A percentile compares a stretch with the other conserved stretches of the same genome.
phyloP scores from a whole-genome alignment of 805 yeast genomes.

The Huiozyma naganishii region DNA sequence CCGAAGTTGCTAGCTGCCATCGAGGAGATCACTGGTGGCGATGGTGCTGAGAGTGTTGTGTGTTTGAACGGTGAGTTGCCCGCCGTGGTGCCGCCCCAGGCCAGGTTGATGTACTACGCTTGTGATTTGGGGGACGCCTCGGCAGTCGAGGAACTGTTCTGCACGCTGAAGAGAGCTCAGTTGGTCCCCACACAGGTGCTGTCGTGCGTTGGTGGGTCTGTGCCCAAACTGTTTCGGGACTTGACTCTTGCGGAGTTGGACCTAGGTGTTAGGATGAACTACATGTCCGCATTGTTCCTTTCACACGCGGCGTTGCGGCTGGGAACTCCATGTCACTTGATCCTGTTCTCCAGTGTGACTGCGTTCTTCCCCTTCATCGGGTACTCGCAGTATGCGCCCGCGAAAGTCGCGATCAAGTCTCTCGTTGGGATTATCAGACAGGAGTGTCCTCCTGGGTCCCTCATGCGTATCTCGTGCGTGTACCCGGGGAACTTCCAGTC shows the following conservation, averaged over 20 bases:
- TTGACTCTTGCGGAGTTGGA: conserved; percentile 46
- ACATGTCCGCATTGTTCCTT: conserved; percentile 59
- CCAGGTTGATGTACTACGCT: conserved; percentile 34
- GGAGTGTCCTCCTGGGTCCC: conserved; percentile 51
- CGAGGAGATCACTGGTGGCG: conserved; percentile 27
- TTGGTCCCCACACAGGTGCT: conserved; percentile 58
- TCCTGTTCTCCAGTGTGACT: conserved; percentile 62
- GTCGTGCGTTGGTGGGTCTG: conserved; percentile 82
- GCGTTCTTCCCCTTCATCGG: conserved; percentile 87
- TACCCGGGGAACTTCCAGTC: conserved; percentile 85
- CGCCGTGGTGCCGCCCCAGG: conserved; percentile 9
- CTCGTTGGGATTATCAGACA: conserved; percentile 72
- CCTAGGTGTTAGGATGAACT: conserved; percentile 56
- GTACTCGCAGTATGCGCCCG: conserved; percentile 81
- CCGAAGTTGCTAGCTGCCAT: conserved; percentile 44
- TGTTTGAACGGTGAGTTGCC: too few species aligned
- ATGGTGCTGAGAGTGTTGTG: neutral
- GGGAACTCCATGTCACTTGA: conserved; percentile 38
- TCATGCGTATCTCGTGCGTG: conserved; percentile 53
- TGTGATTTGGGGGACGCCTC: conserved; percentile 58
- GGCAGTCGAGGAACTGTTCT: conserved; percentile 31
- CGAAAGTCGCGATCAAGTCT: conserved; percentile 72
- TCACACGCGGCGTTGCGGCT: conserved; percentile 44
- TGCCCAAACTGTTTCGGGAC: conserved; percentile 70
- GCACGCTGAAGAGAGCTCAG: conserved; percentile 17